Base-by-base conservation (phyloP, 2,329 filamentous ascomycete genomes). In the Hortaea werneckii region DNA sequence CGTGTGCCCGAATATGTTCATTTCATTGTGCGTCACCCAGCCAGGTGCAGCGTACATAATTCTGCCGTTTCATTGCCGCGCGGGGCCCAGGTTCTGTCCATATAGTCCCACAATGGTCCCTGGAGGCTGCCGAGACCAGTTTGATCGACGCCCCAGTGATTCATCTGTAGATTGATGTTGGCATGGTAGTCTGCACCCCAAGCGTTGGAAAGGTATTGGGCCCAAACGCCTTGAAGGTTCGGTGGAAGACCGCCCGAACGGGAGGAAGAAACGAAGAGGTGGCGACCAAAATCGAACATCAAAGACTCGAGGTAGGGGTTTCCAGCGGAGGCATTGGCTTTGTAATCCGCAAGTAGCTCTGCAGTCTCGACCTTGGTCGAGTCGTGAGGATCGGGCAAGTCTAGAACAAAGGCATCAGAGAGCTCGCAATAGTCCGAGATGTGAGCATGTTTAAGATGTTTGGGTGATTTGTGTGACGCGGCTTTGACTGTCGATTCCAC, bases 81-180 rank as follows among this genome's bases (percentile, higher is more conserved):
- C 0, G 75, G 73, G 0, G 71, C 68, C 74, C 74, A 78, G 0
- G 67, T 78, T 12, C 76, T 60, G 5, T 63, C 50, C 61, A 80
- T 78, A 45, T 74, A 78, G 6, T 72, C 61, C 68, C 73, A 79
- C 0, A 77, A 58, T 0, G 72, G 67, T 0, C 60, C 56, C 40
- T 74, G 67, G 1, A 75, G 65, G 2, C 61, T 61, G 0, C 66
- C 67, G 0, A 79, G 60, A 0, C 75, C 75, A 0, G 74, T 76
- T 43, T 75, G 68, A 30, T 78, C 74, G 2, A 71, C 69, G 1
- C 63, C 65, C 77, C 77, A 80, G 52, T 79, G 71, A 48, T 79
- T 80, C 77, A 79, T 80, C 51, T 80, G 74, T 0, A 79, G 46
- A 46, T 80, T 80, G 54, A 80, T 79, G 49, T 80, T 76, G 35